These are phyloP conservation scores for Neurospora hispaniola DNA, from an alignment of 495 filamentous ascomycete species.

Conservation along the genomic window DNA sequence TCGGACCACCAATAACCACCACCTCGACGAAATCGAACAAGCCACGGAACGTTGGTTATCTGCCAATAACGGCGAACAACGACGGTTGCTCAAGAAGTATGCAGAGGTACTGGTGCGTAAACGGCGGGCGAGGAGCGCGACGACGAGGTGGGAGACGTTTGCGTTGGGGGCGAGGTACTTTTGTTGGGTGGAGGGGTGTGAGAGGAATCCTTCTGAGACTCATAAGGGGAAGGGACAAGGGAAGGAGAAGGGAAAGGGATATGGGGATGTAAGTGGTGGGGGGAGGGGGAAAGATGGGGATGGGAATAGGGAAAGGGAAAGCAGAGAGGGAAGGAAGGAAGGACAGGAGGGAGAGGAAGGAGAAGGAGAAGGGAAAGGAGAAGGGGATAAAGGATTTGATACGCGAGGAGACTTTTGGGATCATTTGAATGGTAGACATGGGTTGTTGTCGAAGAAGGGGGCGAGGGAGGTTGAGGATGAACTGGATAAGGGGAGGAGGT, in stretches of 20 bases:
- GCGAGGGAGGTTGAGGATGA: constrained; percentile 12
- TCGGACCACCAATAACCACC: constrained; percentile 2
- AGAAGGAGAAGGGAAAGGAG: too few relatives aligned
- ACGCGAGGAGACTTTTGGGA: constrained; percentile 20
- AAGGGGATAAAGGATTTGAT: constrained; percentile 5
- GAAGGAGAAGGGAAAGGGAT: too few relatives aligned
- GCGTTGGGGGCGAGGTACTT: constrained; percentile 21
- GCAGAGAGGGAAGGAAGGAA: too few relatives aligned
- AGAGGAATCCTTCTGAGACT: background rate
- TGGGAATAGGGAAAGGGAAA: too few relatives aligned
- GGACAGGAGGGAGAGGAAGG: too few relatives aligned
- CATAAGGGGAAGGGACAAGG: background rate
- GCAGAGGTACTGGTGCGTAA: constrained; percentile 14
- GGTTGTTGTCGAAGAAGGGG: constrained; percentile 9
- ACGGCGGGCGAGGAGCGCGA: constrained; percentile 14
- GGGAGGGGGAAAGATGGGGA: background rate
- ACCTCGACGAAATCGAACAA: constrained; percentile 18
- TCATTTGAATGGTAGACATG: constrained; percentile 14
- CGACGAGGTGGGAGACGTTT: constrained; percentile 23
- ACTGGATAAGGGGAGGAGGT: constrained; percentile 20
- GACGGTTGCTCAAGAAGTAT: constrained; percentile 8
- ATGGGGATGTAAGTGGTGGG: too few relatives aligned
- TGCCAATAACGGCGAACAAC: constrained; percentile 3
- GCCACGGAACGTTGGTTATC: constrained; percentile 15
- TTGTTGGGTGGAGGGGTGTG: constrained; percentile 17